Conservation (phyloP, 345 rosid genomes). For the Pugionium dolabratum region DNA sequence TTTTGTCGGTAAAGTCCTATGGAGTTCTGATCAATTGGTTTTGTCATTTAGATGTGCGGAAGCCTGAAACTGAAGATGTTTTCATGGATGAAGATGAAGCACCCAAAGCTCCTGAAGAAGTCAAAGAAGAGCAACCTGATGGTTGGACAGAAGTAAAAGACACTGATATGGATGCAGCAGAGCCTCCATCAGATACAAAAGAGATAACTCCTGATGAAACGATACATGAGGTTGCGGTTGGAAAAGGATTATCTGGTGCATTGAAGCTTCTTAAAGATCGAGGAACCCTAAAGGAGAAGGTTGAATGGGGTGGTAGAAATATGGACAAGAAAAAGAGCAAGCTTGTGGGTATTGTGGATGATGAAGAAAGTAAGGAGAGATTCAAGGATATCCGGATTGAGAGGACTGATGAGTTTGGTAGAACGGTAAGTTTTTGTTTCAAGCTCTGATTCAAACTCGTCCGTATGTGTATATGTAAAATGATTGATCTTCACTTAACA, state of each 20-base stretch:
- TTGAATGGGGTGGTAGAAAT: slow-evolving; percentile 98
- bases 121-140: slow-evolving; percentile 55
- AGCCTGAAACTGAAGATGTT: slow-evolving; percentile 72
- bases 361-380: slow-evolving; percentile 46
- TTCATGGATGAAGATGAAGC: slow-evolving; percentile 93
- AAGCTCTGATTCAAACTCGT: slow-evolving; percentile 16
- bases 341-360: slow-evolving; percentile 76
- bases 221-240: slow-evolving; percentile 84
- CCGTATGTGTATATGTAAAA: no score
- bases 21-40: slow-evolving; percentile 22
- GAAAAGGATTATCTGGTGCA: slow-evolving; percentile 90
- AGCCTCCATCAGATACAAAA: slow-evolving; percentile 53
- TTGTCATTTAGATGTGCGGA: slow-evolving; percentile 58
- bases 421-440: slow-evolving; percentile 65
- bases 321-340: slow-evolving; percentile 99
- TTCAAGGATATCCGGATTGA: slow-evolving; percentile 82
- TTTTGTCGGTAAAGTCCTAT: neutral
- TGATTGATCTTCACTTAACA: slow-evolving; percentile 29
- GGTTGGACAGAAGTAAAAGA: slow-evolving; percentile 69
- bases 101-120: slow-evolving; percentile 54
- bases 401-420: slow-evolving; percentile 94
- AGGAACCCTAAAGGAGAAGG: slow-evolving; percentile 85
- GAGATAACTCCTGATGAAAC: slow-evolving; percentile 74
- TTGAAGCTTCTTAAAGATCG: slow-evolving; percentile 80
- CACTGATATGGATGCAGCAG: slow-evolving; percentile 48